Evolutionary conservation across 2,329 filamentous ascomycete species (phyloP).

Genomic region (Fusarium agapanthi): DNA sequence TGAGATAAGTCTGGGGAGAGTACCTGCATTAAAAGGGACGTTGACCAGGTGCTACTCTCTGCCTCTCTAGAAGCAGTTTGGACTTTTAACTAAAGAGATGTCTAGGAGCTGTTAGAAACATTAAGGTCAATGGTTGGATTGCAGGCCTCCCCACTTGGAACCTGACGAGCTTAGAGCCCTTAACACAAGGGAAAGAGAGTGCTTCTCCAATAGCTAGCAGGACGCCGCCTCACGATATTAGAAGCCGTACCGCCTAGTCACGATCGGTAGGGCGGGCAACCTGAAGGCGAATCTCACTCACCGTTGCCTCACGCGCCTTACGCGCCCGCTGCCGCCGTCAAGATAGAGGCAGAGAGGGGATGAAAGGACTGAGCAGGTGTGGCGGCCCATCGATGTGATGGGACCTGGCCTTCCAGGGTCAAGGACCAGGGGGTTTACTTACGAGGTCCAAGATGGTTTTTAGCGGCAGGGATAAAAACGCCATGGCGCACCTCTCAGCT

Average conservation of each 20-base stretch:
- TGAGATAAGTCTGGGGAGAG: slow-evolving; percentile 41
- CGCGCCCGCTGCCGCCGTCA: slow-evolving; percentile 33
- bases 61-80: slow-evolving; percentile 25
- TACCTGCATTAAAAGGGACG: slow-evolving; percentile 45
- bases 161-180: slow-evolving; percentile 28
- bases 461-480: slow-evolving; percentile 10
- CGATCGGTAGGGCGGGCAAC: slow-evolving; percentile 37
- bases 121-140: slow-evolving; percentile 37
- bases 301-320: slow-evolving; percentile 37
- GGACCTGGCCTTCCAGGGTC: not conserved
- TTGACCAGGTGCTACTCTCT: slow-evolving; percentile 20
- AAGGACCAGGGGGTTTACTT: slow-evolving; percentile 8
- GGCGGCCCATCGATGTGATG: slow-evolving; percentile 15
- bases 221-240: slow-evolving; percentile 38
- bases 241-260: slow-evolving; percentile 10
- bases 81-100: slow-evolving; percentile 29
- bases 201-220: slow-evolving; percentile 36
- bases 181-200: slow-evolving; percentile 30
- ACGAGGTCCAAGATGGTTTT: slow-evolving; percentile 10
- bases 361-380: slow-evolving; percentile 4
- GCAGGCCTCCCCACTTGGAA: slow-evolving; percentile 35
- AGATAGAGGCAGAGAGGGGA: slow-evolving; percentile 9
- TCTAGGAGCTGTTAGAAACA: slow-evolving; percentile 27
- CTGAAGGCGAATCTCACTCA: slow-evolving; percentile 35
- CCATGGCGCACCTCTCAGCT: slow-evolving; percentile 11